These are phyloP conservation scores for Penicillium desertorum DNA, from an alignment of 495 filamentous ascomycete species.

Conservation along the genomic window DNA sequence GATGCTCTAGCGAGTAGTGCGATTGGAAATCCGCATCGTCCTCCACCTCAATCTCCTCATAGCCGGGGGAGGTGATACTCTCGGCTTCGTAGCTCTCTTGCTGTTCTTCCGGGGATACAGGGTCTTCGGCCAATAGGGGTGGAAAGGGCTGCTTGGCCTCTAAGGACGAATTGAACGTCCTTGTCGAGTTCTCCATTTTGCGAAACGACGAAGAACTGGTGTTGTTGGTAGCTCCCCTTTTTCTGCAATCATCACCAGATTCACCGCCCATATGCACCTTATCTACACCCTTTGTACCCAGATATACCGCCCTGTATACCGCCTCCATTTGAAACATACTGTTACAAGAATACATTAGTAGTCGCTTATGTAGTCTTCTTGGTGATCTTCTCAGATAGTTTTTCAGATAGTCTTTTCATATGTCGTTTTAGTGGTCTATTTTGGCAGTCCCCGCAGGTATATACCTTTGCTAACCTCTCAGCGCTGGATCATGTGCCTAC, in stretches of 20 bases:
- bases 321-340: too few relatives aligned
- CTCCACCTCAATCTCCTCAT: conserved; percentile 37
- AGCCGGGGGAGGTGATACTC: conserved; percentile 31
- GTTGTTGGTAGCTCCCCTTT: conserved; percentile 8
- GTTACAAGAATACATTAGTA: too few relatives aligned
- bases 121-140: conserved; percentile 35
- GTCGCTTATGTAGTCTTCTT: too few relatives aligned
- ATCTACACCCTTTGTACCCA: neutral
- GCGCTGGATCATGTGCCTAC: too few relatives aligned
- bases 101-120: conserved; percentile 26
- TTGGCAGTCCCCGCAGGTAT: too few relatives aligned
- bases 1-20: conserved; percentile 44
- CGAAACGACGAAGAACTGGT: neutral
- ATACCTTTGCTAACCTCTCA: too few relatives aligned
- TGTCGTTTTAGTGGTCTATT: too few relatives aligned
- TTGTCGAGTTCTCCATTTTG: conserved; percentile 13
- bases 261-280: conserved; percentile 1
- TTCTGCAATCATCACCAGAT: conserved; percentile 9
- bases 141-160: conserved; percentile 46
- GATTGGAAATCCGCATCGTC: conserved; percentile 51
- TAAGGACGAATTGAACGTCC: conserved; percentile 21
- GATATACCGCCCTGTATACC: too few relatives aligned
- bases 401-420: too few relatives aligned
- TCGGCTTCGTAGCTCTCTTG: conserved; percentile 34
- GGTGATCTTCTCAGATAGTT: too few relatives aligned